Base-by-base conservation (phyloP, 106 monocot species). In the Allium sativum region DNA sequence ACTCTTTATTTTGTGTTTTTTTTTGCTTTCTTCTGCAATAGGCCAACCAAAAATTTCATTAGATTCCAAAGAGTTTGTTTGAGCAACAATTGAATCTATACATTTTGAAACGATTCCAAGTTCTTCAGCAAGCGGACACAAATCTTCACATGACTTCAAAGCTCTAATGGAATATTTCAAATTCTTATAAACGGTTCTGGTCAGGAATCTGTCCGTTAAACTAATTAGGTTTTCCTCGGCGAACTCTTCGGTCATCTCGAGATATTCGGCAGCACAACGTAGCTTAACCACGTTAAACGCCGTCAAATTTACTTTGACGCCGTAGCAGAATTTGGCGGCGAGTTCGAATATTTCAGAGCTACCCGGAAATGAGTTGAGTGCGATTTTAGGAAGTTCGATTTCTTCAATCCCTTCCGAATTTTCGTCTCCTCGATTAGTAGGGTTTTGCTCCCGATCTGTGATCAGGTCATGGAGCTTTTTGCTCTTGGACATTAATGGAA, bases 301-400 rank as follows among this genome's bases (percentile, higher is more conserved):
- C 46, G 70, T 86, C 53, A 94, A 45, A 41, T 94, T 85, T 59
- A 94, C 51, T 70, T 83, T 86, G 47, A 79, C 83, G 55, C 86
- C 86, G 78, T 94, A 94, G 70, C 89, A 84, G 75, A 86, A 94
- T 78, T 90, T 94, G 21, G 94, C 83, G n/a, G 86, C 89, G 18
- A 70, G 48, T 61, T 90, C 94, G 74, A 94, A 94, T 11, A 81
- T 61, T 21, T 71, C 83, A 15, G 81, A 12, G 10, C 79, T 83
- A 62, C 83, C 89, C 6, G 94, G 94, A 75, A 93, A 89, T 43
- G 76, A 77, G 10, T 31, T 60, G 46, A 93, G 74, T 12, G 62
- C 40, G 45, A 93, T 74, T 55, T 65, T 79, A 42, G 60, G 66
- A n/a, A 50, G 69, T 14, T 65, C 73, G 15, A 72, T 72, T 42